phyloP scores from a whole-genome alignment of 1,139 yeast genomes.

The Pichia sp. region DNA sequence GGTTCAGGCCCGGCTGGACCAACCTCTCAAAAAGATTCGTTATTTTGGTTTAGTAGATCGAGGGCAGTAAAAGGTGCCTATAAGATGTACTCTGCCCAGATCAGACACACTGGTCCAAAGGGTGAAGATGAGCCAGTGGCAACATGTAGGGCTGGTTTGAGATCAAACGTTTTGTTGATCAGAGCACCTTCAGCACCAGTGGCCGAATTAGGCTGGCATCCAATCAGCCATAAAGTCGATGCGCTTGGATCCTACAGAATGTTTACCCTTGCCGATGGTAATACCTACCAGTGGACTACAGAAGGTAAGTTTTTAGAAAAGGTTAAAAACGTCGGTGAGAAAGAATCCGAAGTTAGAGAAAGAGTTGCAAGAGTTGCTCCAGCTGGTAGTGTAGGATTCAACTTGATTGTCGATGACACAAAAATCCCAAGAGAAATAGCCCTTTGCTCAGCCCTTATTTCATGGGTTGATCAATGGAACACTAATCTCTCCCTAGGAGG shows the following conservation, averaged over 20 bases:
- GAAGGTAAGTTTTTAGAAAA: constrained; percentile 54
- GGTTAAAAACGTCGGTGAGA: constrained; percentile 54
- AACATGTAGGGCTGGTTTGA: constrained; percentile 53
- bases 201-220: constrained; percentile 62
- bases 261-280: constrained; percentile 56
- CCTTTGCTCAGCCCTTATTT: constrained; percentile 53
- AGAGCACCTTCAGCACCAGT: constrained; percentile 45
- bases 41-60: constrained; percentile 53
- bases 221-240: constrained; percentile 56
- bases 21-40: constrained; percentile 37
- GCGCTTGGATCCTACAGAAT: constrained; percentile 56
- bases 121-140: constrained; percentile 57
- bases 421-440: constrained; percentile 55
- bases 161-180: constrained; percentile 53
- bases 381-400: constrained; percentile 50
- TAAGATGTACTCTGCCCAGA: constrained; percentile 46
- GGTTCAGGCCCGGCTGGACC: constrained; percentile 36
- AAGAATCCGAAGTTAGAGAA: constrained; percentile 58
- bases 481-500: constrained; percentile 59
- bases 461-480: constrained; percentile 64
- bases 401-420: constrained; percentile 48
- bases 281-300: constrained; percentile 61
- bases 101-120: constrained; percentile 39
- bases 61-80: constrained; percentile 64
- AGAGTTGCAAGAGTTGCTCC: constrained; percentile 51